Percentiles rank a stretch among this genome's conserved stretches.
These are phyloP conservation scores for Trichocladium antarcticum DNA, from an alignment of 495 filamentous ascomycete genomes.

Conservation along the genomic window DNA sequence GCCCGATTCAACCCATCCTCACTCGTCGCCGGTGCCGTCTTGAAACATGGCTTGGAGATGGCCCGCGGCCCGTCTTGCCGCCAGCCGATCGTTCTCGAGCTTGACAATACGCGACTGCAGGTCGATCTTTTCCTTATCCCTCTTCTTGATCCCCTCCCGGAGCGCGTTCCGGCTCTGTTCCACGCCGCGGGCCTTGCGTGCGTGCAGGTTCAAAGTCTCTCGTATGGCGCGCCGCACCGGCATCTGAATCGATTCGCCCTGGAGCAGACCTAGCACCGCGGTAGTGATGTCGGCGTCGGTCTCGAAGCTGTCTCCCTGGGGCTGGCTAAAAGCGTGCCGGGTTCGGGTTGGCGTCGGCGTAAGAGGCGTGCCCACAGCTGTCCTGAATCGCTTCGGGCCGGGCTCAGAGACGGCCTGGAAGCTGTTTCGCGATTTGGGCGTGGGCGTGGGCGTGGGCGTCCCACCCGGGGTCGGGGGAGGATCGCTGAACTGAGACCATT, in stretches of 20 bases:
- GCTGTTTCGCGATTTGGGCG: slow-evolving; percentile 5
- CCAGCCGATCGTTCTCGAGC: slow-evolving; percentile 42
- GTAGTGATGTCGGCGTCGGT: slow-evolving; percentile 41
- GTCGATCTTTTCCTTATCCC: slow-evolving; percentile 47
- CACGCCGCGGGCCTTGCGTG: slow-evolving; percentile 46
- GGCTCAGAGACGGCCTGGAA: not conserved
- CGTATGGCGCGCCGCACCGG: slow-evolving; percentile 34
- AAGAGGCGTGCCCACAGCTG: slow-evolving; percentile 21
- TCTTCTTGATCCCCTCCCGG: slow-evolving; percentile 47
- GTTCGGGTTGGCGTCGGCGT: slow-evolving; percentile 7
- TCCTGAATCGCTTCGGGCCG: slow-evolving; percentile 3
- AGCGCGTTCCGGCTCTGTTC: slow-evolving; percentile 51
- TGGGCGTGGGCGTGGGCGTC: not conserved
- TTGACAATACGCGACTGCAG: slow-evolving; percentile 37
- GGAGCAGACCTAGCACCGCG: slow-evolving; percentile 42
- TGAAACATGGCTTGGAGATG: slow-evolving; percentile 14
- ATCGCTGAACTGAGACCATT: slow-evolving; percentile 25
- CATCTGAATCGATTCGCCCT: slow-evolving; percentile 30
- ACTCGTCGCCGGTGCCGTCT: not conserved
- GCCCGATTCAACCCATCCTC: not conserved
- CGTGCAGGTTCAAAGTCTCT: slow-evolving; percentile 44
- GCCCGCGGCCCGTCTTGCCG: slow-evolving; percentile 25
- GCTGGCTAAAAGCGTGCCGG: not conserved
- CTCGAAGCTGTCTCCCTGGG: not conserved
- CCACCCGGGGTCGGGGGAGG: not conserved